Base-by-base conservation (phyloP, 768 basidiomycete species). In the Cyathus striatus region DNA sequence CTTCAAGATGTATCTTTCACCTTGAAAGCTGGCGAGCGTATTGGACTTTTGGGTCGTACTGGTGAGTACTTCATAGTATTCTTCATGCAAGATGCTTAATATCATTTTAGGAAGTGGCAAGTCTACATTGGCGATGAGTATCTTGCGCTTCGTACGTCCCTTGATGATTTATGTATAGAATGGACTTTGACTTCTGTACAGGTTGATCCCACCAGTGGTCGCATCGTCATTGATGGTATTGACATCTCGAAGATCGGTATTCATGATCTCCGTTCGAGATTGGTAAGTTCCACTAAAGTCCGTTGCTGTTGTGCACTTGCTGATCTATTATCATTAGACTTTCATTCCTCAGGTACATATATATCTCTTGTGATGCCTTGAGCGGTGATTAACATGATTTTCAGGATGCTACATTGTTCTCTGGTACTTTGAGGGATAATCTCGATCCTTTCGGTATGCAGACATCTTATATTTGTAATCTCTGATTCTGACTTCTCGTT, bases 161-260 rank as follows among this genome's bases (percentile, higher is more conserved):
- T 32, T 30, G 18, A 43, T 39, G 26, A 16, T 39, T n/a, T 1
- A 5, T 23, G 27, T 17, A 39, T n/a, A n/a, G n/a, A n/a, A 46
- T 40, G 49, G 46, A 13, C 9, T 21, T 36, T 21, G 14, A 9
- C 18, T 42, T 14, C 24, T 35, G 21, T 44, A 6, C 14, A 83
- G 80, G 78, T 83, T 14, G 91, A 95, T 55, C 90, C 92, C 1
- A 65, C 72, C 2, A 67, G 65, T 13, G 93, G 93, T 0, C 73
- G 72, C 18, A 91, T 96, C 40, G 23, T 87, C 36, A 81, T 95
- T 16, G 92, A 93, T 48, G 92, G 90, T 4, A 83, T 94, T 45
- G 91, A 94, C 54, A 90, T 92, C 40, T 83, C 83, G 1, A 82
- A 68, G 3, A 92, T 96, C 43, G 90, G 91, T 10, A 63, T 93